These are phyloP conservation scores for Umbilicus rupestris DNA, from an alignment of 164 flowering plant species.

Conservation along the genomic window DNA sequence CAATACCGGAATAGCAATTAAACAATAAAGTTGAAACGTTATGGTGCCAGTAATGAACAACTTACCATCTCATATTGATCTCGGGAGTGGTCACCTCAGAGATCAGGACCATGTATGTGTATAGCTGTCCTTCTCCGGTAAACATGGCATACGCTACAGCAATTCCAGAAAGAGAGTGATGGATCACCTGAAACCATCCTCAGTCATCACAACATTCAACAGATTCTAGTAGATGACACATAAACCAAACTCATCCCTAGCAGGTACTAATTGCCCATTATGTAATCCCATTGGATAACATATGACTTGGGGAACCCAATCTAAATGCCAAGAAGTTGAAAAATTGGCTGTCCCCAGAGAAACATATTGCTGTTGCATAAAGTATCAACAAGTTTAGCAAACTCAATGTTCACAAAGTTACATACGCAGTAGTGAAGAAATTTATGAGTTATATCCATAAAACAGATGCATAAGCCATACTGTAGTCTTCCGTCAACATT, in stretches of 20 bases:
- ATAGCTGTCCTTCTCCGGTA: constrained; percentile 84
- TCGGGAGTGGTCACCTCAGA: constrained; percentile 93
- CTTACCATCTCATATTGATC: constrained; percentile 89
- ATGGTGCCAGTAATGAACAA: background rate
- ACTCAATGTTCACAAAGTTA: background rate
- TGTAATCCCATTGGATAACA: background rate
- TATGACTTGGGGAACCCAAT: background rate
- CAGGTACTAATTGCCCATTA: background rate
- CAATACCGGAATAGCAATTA: constrained; percentile 4
- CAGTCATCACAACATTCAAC: background rate
- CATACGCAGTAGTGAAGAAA: background rate
- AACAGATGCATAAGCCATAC: background rate
- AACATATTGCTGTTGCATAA: too few species aligned
- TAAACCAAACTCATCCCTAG: background rate
- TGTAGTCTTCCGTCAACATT: background rate
- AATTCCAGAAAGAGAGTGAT: constrained; percentile 66
- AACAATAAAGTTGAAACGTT: background rate
- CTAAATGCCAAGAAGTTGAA: background rate
- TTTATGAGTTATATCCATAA: too few species aligned
- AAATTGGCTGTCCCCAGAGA: background rate
- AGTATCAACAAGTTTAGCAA: too few species aligned
- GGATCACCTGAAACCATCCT: constrained; percentile 56
- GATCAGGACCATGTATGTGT: constrained; percentile 85
- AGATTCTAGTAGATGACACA: background rate
- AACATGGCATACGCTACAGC: constrained; percentile 80